These are phyloP conservation scores for Pseudogymnoascus sp. DNA, from an alignment of 2,329 filamentous ascomycete genomes.

Conservation along the genomic window DNA sequence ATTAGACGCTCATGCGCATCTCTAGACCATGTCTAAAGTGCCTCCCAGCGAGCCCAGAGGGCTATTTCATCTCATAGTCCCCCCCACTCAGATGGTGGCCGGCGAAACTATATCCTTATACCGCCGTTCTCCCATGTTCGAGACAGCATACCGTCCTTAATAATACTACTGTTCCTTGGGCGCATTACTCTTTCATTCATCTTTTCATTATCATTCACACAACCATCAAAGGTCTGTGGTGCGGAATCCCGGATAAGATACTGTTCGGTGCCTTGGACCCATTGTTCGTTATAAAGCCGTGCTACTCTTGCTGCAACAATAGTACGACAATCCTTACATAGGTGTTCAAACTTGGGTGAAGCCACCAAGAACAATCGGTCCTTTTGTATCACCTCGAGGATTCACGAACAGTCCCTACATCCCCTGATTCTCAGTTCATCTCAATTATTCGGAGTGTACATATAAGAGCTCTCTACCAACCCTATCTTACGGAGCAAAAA, in stretches of 20 bases:
- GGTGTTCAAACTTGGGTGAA: background rate
- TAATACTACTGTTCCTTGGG: background rate
- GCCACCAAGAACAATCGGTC: constrained; percentile 4
- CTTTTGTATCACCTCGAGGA: background rate
- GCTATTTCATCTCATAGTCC: background rate
- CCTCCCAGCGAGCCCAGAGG: background rate
- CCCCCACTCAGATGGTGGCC: background rate
- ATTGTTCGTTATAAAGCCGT: constrained; percentile 4
- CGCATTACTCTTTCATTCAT: background rate
- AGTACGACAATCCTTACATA: background rate
- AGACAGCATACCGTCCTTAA: background rate
- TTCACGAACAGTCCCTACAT: background rate
- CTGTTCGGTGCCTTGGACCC: background rate
- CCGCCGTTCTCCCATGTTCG: constrained; percentile 7
- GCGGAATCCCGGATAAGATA: background rate
- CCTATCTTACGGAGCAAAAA: background rate
- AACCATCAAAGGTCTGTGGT: background rate
- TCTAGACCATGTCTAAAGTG: constrained; percentile 3
- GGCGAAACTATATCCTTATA: constrained; percentile 8
- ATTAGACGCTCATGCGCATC: background rate
- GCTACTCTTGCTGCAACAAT: background rate
- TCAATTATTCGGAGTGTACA: background rate
- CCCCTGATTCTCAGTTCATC: background rate
- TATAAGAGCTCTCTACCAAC: background rate
- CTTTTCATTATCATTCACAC: background rate